Conservation (phyloP, 164 flowering plant genomes). For the Santalum album region DNA sequence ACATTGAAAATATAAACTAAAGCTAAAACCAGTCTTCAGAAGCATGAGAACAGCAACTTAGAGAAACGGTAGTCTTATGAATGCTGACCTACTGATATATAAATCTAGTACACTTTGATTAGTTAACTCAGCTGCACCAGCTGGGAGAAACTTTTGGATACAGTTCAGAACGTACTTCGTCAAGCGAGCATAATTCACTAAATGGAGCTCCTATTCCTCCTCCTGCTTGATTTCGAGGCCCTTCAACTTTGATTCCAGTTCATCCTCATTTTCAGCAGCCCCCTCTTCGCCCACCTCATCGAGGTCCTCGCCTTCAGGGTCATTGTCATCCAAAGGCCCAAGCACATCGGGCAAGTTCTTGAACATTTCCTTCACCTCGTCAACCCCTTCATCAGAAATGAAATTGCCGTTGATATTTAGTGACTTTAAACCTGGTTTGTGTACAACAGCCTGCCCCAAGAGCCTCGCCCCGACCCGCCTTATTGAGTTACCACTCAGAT, state of each 20-base stretch:
- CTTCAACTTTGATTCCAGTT: conserved; percentile 38
- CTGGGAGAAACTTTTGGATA: neutral
- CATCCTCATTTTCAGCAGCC: conserved; percentile 28
- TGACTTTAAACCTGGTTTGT: conserved; percentile 40
- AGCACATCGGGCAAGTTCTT: conserved; percentile 31
- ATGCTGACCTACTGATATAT: conserved; percentile 2
- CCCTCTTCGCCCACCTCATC: conserved; percentile 36
- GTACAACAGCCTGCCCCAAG: conserved; percentile 40
- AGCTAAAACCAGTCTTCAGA: neutral
- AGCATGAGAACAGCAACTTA: neutral
- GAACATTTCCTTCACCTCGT: conserved; percentile 41
- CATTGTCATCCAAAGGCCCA: conserved; percentile 60
- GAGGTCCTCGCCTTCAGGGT: conserved; percentile 63
- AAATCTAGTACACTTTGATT: neutral
- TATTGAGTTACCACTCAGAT: conserved; percentile 41
- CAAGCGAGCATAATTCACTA: neutral
- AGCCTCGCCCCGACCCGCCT: conserved; percentile 49
- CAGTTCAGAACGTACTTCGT: neutral
- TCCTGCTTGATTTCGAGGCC: conserved; percentile 40
- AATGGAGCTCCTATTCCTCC: conserved; percentile 15
- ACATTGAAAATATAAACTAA: neutral
- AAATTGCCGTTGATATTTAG: conserved; percentile 50
- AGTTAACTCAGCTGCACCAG: neutral
- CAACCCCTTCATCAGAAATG: conserved; percentile 59
- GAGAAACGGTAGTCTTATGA: neutral